Base-by-base conservation (phyloP, 2,329 filamentous ascomycete species). In the Colletotrichum echinochloae region DNA sequence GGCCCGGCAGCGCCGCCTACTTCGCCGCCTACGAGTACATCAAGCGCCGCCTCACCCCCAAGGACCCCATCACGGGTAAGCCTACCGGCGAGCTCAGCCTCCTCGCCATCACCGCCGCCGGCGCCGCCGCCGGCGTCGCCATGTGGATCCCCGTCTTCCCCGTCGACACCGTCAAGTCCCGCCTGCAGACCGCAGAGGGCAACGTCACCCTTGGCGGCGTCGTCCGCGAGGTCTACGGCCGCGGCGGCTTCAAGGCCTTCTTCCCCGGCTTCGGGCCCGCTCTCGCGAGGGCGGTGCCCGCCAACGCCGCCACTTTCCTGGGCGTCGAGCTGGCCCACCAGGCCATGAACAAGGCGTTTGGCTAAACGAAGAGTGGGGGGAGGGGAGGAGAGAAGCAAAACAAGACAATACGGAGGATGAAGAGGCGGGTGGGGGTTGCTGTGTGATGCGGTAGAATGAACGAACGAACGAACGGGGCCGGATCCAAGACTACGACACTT, bases 101-200 rank as follows among this genome's bases (percentile, higher is more conserved):
- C 73, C 84, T 89, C 2, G 96, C 96, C 14, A 88, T 99, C 67
- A 94, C 95, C 76, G 88, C 90, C 35, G 96, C 96, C 2, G 96
- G 96, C 76, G 96, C 93, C 73, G 93, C 91, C 5, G 96, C 96
- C 0, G 96, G 96, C 78, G 89, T 99, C 33, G 96, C 96, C 73
- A 99, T 99, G 96, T 99, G 96, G 96, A 96, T 98, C 75, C 95
- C 96, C 64, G 95, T 99, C 51, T 99, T 99, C 88, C 96, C 96
- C 28, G 88, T 99, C 74, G 96, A 99, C 79, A 99, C 96, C 0
- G 91, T 99, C 83, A 99, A 99, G 89, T 95, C 92, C 73, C 87
- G 95, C 46, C 84, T 99, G 79, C 96, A 99, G 87, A 97, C 94
- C 52, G 94, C 94, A 51, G 93, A 96, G 78, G 94, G 94, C 59